A percentile compares a stretch with the other conserved stretches of the same genome.
These are phyloP conservation scores for Corylus heterophylla DNA, from an alignment of 306 rosid species.

Conservation along the genomic window DNA sequence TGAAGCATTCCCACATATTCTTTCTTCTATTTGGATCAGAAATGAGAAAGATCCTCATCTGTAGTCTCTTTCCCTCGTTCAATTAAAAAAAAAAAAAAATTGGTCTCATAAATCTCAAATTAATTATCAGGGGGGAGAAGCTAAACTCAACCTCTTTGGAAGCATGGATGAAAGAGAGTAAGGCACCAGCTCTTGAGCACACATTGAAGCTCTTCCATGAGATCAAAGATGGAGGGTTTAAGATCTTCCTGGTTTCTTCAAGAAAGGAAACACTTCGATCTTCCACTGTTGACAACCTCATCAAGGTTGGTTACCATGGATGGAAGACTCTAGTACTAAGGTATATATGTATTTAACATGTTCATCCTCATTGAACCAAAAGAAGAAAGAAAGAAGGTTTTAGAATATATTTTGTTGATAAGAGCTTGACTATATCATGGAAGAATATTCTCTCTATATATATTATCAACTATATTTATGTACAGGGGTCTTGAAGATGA, in stretches of 20 bases:
- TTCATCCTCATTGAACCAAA: background rate
- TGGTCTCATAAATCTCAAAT: conserved; percentile 1
- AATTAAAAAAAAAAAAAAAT: too few relatives aligned
- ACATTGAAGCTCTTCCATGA: conserved; percentile 53
- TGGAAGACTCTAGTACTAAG: conserved; percentile 53
- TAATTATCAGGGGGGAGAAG: conserved; percentile 44
- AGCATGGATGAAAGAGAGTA: conserved; percentile 52
- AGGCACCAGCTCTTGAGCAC: conserved; percentile 61
- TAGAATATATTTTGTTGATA: too few relatives aligned
- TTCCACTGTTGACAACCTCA: conserved; percentile 54
- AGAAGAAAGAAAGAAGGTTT: too few relatives aligned
- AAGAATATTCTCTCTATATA: background rate
- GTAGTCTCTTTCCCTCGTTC: too few relatives aligned
- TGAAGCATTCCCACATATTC: too few relatives aligned
- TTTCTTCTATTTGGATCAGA: too few relatives aligned
- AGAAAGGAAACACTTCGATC: conserved; percentile 60
- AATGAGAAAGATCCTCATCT: too few relatives aligned
- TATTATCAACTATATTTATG: background rate
- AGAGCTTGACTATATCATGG: too few relatives aligned
- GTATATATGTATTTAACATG: conserved; percentile 33
- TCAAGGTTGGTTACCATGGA: conserved; percentile 67
- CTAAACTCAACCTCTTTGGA: conserved; percentile 49
- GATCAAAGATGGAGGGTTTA: conserved; percentile 51
- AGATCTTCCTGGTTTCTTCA: conserved; percentile 53
- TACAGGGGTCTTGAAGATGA: conserved; percentile 65